Evolutionary conservation across 768 basidiomycete species (phyloP), one percentile per base, ranked within the genome.

Genomic region (Hortiboletus campestris): DNA sequence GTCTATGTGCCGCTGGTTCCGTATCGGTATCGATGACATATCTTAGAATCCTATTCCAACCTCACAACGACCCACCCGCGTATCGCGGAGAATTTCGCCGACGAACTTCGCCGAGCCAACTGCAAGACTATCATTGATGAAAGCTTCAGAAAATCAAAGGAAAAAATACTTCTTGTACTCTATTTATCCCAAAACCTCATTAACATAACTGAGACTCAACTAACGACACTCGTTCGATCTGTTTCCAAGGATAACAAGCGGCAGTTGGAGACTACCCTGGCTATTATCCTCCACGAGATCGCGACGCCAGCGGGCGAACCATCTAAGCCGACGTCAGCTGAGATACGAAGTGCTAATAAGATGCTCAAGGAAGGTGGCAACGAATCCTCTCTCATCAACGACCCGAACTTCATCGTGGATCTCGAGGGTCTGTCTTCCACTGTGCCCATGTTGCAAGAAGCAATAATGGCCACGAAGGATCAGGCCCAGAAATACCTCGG

Each of bases 61-160:
- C 40, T 68, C 32, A 57, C 51, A 17, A 22, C 46, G 1, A 48
- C 57, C 10, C 59, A 68, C 51, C 60, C 66, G 0, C 54, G 60
- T 25, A 59, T 68, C 12, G 61, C 48, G 20, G 63, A 67, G 11
- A 42, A 3, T 14, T 52, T 68, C 17, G n/a, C 41, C 4, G 63
- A 67, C 5, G 65, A 67, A 42, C 46, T 69, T 40, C 35, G 36
- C 31, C 59, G 40, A 48, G 29, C 22, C 12, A 55, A 58, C 11
- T 62, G 41, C 41, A 59, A 65, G 48, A 56, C 32, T 16, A 48
- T 68, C 46, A 6, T 31, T 0, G 58, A 69, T 4, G 59, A 63
- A 44, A 41, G 22, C 14, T 69, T 68, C 53, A 58, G 59, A 46
- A 67, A 22, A 36, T 65, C 57, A 1, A 68, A 68, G 47, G 67